Evolutionary conservation across 2,329 filamentous ascomycete species (phyloP), one percentile per base, ranked within the genome.

Genomic region (Aspergillus fischeri): DNA sequence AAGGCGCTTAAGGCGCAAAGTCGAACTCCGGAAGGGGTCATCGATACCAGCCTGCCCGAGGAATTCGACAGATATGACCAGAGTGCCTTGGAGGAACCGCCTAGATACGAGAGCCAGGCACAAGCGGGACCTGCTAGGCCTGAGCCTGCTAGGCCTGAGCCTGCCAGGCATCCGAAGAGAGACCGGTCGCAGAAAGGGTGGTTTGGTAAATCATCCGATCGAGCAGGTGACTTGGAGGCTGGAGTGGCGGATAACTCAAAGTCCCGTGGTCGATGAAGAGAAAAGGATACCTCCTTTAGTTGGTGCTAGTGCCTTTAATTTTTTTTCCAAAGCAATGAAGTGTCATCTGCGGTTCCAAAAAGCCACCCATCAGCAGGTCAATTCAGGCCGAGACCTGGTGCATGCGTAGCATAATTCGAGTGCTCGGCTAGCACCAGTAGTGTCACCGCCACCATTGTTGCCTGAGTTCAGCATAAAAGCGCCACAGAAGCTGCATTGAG

Each of bases 401-500:
- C 78, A 80, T 38, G 75, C 77, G 62, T 78, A 79, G 62, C 78
- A 80, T 51, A 75, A 69, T 49, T 60, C 56, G 58, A 61, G 56
- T 28, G 53, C 55, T 55, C 87, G 70, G 83, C 83, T 77, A 78
- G 87, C 62, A 77, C 85, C 70, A 74, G 75, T 78, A 41, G 81
- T 66, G 59, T 28, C 55, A 57, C 41, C 38, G n/a, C 52, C 56
- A 21, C 58, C 59, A n/a, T 61, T 65, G 65, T 89, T 86, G 3
- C 85, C 86, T 4, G 78, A 77, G 61, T 81, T 81, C 55, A 86
- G 82, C 11, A 92, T 78, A 35, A 84, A 83, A 74, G 89, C 84
- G 51, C 84, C 83, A 72, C 91, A 96, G 8, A 93, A 71, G 35
- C 82, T 80, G 67, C 91, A 95, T 50, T 65, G 65, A 25, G 64